These are phyloP conservation scores for Didymella keratinophila DNA, from an alignment of 2,329 filamentous ascomycete species.

Conservation along the genomic window DNA sequence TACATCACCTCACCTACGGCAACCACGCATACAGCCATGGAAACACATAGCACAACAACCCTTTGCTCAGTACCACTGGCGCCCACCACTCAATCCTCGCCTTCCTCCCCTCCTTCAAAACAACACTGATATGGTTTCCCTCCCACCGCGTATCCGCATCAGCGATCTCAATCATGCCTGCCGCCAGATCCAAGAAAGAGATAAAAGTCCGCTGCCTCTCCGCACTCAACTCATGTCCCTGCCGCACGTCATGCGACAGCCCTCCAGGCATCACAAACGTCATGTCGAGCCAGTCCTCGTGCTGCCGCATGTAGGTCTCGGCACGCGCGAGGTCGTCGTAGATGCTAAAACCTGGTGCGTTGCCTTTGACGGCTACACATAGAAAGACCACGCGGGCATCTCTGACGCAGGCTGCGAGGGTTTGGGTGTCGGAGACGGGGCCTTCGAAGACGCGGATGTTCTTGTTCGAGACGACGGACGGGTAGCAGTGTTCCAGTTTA, in stretches of 20 bases:
- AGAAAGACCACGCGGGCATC: slow-evolving; percentile 53
- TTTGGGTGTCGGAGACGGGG: slow-evolving; percentile 50
- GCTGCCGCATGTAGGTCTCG: slow-evolving; percentile 50
- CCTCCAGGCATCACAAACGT: slow-evolving; percentile 57
- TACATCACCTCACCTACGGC: neutral
- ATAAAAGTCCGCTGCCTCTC: slow-evolving; percentile 51
- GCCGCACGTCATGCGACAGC: slow-evolving; percentile 47
- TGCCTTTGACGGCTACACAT: slow-evolving; percentile 52
- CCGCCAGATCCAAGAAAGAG: slow-evolving; percentile 56
- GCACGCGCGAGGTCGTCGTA: slow-evolving; percentile 51
- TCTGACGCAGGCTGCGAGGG: slow-evolving; percentile 51
- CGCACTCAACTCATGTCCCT: slow-evolving; percentile 54
- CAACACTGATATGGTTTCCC: slow-evolving; percentile 19
- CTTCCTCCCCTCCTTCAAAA: slow-evolving; percentile 14
- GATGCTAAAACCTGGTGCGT: slow-evolving; percentile 54
- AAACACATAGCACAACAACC: slow-evolving; percentile 8
- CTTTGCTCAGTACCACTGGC: slow-evolving; percentile 9
- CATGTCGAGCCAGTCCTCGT: slow-evolving; percentile 50
- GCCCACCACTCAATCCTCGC: slow-evolving; percentile 18
- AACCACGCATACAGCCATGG: slow-evolving; percentile 16
- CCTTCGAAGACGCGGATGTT: slow-evolving; percentile 54
- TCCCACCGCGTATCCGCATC: slow-evolving; percentile 30
- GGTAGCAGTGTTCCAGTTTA: slow-evolving; percentile 17
- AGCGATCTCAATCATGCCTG: slow-evolving; percentile 59
- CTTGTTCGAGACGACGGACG: slow-evolving; percentile 4